Conservation (phyloP, 306 rosid genomes). For the Biancaea sappan region DNA sequence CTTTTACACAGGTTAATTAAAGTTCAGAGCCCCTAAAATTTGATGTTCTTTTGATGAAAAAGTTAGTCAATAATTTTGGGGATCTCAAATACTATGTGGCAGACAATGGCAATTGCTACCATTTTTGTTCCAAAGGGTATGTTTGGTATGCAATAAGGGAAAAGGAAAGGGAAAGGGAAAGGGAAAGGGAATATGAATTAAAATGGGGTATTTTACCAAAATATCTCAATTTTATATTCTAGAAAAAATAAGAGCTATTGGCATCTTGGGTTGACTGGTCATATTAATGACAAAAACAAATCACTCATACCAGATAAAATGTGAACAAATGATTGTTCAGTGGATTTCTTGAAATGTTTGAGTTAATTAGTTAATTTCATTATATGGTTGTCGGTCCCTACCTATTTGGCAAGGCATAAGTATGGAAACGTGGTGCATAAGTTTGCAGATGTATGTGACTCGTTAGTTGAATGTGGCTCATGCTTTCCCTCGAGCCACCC, state of each 20-base stretch:
- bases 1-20: slow-evolving; percentile 5
- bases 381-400: background rate
- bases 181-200: too few relatives aligned
- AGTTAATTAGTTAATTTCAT: slow-evolving; percentile 14
- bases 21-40: background rate
- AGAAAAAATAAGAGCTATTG: background rate
- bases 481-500: background rate
- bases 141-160: too few relatives aligned
- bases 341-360: background rate
- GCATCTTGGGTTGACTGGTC: slow-evolving; percentile 13
- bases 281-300: slow-evolving; percentile 2
- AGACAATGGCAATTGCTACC: background rate
- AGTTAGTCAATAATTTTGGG: slow-evolving; percentile 21
- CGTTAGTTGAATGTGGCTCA: background rate
- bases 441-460: background rate
- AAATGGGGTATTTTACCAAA: too few relatives aligned
- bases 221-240: too few relatives aligned
- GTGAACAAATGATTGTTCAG: slow-evolving; percentile 4
- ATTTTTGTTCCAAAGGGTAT: slow-evolving; percentile 5
- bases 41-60: background rate
- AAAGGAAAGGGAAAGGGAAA: too few relatives aligned
- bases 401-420: background rate
- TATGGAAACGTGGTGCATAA: background rate
- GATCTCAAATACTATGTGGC: slow-evolving; percentile 13
- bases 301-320: background rate